phyloP scores from a whole-genome alignment of 2,329 filamentous ascomycete genomes.

The Fusarium sulawesiense region DNA sequence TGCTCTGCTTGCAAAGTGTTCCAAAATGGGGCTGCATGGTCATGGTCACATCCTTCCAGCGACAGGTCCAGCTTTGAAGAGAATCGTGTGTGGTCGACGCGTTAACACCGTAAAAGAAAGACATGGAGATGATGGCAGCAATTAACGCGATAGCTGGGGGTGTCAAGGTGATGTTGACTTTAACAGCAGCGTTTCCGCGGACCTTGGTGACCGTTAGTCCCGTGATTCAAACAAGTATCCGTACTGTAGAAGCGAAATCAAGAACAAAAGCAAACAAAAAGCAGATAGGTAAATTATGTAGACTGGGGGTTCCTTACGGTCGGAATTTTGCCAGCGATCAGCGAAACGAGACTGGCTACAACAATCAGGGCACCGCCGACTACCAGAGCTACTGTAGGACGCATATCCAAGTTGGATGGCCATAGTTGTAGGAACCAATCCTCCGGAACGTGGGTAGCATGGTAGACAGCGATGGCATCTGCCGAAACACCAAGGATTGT shows the following conservation, averaged over 20 bases:
- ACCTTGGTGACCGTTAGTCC: conserved; percentile 39
- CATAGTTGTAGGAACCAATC: conserved; percentile 66
- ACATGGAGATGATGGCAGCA: conserved; percentile 62
- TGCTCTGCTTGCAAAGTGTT: conserved; percentile 67
- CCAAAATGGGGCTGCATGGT: conserved; percentile 64
- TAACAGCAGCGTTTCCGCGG: conserved; percentile 32
- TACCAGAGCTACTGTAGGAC: conserved; percentile 67
- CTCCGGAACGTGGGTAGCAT: conserved; percentile 61
- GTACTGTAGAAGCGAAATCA: neutral
- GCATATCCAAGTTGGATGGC: conserved; percentile 67
- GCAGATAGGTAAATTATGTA: neutral
- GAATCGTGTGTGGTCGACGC: conserved; percentile 64
- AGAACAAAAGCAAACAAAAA: conserved; percentile 11
- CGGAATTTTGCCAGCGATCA: conserved; percentile 61
- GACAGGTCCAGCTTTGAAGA: conserved; percentile 71
- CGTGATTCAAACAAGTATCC: neutral
- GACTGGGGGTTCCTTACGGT: conserved; percentile 56
- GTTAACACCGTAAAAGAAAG: conserved; percentile 69
- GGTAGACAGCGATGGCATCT: conserved; percentile 66
- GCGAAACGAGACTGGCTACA: conserved; percentile 59
- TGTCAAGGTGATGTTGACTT: conserved; percentile 40
- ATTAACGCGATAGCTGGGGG: conserved; percentile 49
- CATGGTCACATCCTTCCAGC: conserved; percentile 68
- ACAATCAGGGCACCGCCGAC: conserved; percentile 63
- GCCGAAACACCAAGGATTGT: conserved; percentile 65